Base-by-base conservation (phyloP, 768 basidiomycete genomes). In the Lyophyllum atratum region DNA sequence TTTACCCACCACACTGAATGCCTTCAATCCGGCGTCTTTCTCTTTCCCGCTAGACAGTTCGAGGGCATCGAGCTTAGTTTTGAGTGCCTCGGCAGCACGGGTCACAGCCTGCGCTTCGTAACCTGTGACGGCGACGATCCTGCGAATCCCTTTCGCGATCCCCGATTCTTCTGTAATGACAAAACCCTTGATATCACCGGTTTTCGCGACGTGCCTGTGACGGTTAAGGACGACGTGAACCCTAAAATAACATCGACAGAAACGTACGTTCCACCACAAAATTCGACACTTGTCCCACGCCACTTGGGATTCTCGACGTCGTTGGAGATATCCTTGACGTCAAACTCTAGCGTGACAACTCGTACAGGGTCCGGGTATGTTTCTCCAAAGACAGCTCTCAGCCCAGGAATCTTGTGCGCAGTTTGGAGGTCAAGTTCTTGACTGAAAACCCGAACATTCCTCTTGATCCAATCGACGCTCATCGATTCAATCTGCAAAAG, bases 331-430 rank as follows among this genome's bases (percentile, higher is more conserved):
- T 95, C 92, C 49, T 95, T 89, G 17, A 96, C 82, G 59, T 87
- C 85, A 68, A 83, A 93, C 71, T 93, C 96, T 21, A 99, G 79
- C 2, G 93, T 85, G 14, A 99, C 97, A 1, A 98, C 93, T 28
- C 96, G 83, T 19, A 99, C 97, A 3, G 97, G 97, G 70, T 98
- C 95, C 4, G 97, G 97, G 70, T 99, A 99, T 0, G 91, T 83
- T 75, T 99, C 97, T 44, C 97, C 97, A 65, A 99, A 99, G 44
- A 99, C 97, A 2, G 96, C 97, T 29, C 97, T 82, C 29, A 98
- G 73, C 5, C 97, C 96, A n/a, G 95, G 85, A 52, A 99, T 96
- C 70, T 88, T 86, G 63, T 86, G 85, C 0, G 94, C 95, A 6
- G 80, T 81, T 52, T 82, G 79, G 25, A 99, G 79, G 46, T 86